Base-by-base conservation (phyloP, 345 rosid species). In the Tarenaya hassleriana region DNA sequence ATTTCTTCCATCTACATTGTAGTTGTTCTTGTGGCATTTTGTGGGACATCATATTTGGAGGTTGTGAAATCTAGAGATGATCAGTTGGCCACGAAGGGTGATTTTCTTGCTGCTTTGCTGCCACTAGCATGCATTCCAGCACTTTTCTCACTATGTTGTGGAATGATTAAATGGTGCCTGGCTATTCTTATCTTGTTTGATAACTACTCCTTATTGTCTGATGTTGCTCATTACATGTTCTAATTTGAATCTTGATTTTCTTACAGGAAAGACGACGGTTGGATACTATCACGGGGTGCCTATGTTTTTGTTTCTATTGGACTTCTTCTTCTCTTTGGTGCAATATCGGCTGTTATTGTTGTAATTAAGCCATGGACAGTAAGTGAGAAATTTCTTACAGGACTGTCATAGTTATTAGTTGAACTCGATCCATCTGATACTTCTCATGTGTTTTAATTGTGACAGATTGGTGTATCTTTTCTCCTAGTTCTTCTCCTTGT, bases 51-150 rank as follows among this genome's bases (percentile, higher is more conserved):
- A 58, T 86, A 94, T 68, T 48, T 82, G 75, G 95, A 86, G 76
- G 84, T 94, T 41, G 87, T 94, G 63, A 76, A 80, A 70, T 94
- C 84, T 52, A 86, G 99, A 69, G 85, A 71, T 55, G 78, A 80
- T 56, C 86, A 88, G 65, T 81, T 74, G 62, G 97, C 97, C 42
- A 86, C 94, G 16, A 75, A 69, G 64, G 85, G 77, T 15, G 97
- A 94, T 76, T 94, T 94, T 69, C 91, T 94, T 65, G 97, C 97
- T 55, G 86, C 99, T 50, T 77, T 94, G 46, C 94, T 94, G 74
- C 99, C 99, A 68, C 76, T 94, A 64, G 75, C 84, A 58, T 83
- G 99, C 77, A 78, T 86, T 60, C 99, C 99, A 13, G 99, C 99
- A 18, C 39, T 88, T 34, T 73, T 94, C 24, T 77, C 95, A 18